Base-by-base conservation (phyloP, 2,329 filamentous ascomycete genomes). In the Alternaria arbusti region DNA sequence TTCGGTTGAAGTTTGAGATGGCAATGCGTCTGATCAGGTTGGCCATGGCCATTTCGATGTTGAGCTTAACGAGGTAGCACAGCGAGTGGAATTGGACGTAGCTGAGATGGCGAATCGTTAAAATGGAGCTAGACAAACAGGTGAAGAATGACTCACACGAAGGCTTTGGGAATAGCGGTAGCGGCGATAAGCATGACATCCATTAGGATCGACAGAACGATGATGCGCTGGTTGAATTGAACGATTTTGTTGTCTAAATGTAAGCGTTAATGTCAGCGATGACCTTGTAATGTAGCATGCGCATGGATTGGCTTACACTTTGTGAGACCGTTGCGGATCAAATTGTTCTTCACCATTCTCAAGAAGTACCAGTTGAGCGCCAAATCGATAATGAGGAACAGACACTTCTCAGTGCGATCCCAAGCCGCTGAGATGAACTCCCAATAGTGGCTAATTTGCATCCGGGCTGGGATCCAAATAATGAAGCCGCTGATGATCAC, bases 81-180 rank as follows among this genome's bases (percentile, higher is more conserved):
- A 85, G 70, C 1, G 83, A 83, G 55, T 83, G 81, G 64, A 83
- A 81, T 65, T 83, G 82, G 28, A 83, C 74, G 69, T 83, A 84
- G 13, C 70, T 75, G 44, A 46, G 8, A 26, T 52, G 26, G 20
- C 26, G 0, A 45, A 45, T 45, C 11, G 17, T 13, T 45, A 22
- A 4, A 4, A 22, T 15, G 5, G 43, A 2, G 2, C 43, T 22
- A 45, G 43, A 45, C 20, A 1, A 6, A 20, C 7, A 7, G 20
- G 3, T 45, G 43, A 45, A 56, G 25, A 47, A 1, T 43, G 10
- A 64, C 66, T 57, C 69, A 77, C 76, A 83, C 74, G 9, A 79
- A 74, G 20, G 74, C 74, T 62, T 82, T 78, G 6, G 72, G 75
- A 2, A 82, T 71, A 6, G 77, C 80, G 80, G 83, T 83, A 47